Evolutionary conservation across 2,329 filamentous ascomycete species (phyloP).

Genomic region (Plectosphaerella sp.): DNA sequence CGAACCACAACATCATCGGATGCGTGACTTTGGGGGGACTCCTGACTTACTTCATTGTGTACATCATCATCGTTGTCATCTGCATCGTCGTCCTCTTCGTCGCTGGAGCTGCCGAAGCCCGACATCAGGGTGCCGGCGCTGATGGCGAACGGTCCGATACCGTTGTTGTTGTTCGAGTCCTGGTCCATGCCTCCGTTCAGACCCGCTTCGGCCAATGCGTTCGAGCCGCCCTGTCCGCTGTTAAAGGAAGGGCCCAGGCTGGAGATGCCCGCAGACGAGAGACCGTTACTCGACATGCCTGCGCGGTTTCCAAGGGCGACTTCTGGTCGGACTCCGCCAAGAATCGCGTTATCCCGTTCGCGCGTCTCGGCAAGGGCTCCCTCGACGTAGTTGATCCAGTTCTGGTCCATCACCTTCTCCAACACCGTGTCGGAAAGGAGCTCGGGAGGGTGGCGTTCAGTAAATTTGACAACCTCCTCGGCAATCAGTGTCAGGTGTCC

Average conservation of each 20-base stretch:
- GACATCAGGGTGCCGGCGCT: conserved; percentile 74
- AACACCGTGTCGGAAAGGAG: conserved; percentile 78
- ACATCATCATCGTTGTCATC: conserved; percentile 78
- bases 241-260: conserved; percentile 32
- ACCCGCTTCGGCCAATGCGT: conserved; percentile 10
- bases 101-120: conserved; percentile 90
- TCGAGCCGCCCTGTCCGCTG: conserved; percentile 13
- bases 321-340: conserved; percentile 90
- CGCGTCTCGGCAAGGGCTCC: conserved; percentile 88
- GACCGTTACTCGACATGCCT: conserved; percentile 39
- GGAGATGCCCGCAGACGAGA: conserved; percentile 36
- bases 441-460: conserved; percentile 87
- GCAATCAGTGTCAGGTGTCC: conserved; percentile 95
- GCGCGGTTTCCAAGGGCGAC: conserved; percentile 73
- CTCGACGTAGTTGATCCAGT: conserved; percentile 95
- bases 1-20: conserved; percentile 1
- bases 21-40: background rate
- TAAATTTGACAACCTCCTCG: conserved; percentile 98
- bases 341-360: conserved; percentile 95
- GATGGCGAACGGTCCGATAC: conserved; percentile 68
- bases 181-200: conserved; percentile 54
- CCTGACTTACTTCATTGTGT: conserved; percentile 58
- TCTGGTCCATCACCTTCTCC: conserved; percentile 81
- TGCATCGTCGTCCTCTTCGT: conserved; percentile 94
- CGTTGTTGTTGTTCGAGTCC: conserved; percentile 57